Conservation (phyloP, 345 rosid species). For the Boechera retrofracta region DNA sequence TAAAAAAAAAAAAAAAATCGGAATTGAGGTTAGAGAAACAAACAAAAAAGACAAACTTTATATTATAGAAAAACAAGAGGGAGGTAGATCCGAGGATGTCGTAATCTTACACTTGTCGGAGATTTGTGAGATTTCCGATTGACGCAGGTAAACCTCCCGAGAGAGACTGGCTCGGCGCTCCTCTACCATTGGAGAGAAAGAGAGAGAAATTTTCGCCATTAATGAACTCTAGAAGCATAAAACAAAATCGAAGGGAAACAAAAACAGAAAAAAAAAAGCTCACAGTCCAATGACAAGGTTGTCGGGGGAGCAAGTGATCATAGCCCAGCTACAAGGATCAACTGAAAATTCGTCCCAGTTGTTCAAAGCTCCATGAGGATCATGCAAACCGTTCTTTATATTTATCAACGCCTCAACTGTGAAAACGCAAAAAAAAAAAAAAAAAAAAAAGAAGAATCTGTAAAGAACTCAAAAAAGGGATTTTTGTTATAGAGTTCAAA, state of each 20-base stretch:
- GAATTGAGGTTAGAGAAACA: constrained; percentile 8
- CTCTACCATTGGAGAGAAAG: constrained; percentile 51
- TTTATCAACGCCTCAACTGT: constrained; percentile 86
- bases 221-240: constrained; percentile 13
- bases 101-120: constrained; percentile 80
- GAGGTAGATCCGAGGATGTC: constrained; percentile 38
- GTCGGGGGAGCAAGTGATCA: constrained; percentile 87
- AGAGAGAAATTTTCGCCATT: constrained; percentile 33
- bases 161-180: constrained; percentile 91
- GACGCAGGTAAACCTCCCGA: constrained; percentile 72
- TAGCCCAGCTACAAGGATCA: constrained; percentile 99
- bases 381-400: constrained; percentile 60
- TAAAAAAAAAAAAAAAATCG: background rate
- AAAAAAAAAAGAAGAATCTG: no score
- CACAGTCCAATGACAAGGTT: constrained; percentile 86
- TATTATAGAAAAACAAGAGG: constrained; percentile 8
- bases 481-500: background rate
- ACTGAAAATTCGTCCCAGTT: constrained; percentile 96
- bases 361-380: constrained; percentile 82
- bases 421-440: no score
- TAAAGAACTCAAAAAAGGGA: background rate
- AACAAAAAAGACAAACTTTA: constrained; percentile 2
- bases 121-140: constrained; percentile 87
- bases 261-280: background rate
- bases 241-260: background rate